Conservation (phyloP, 306 rosid genomes). For the Ziziphus jujuba region DNA sequence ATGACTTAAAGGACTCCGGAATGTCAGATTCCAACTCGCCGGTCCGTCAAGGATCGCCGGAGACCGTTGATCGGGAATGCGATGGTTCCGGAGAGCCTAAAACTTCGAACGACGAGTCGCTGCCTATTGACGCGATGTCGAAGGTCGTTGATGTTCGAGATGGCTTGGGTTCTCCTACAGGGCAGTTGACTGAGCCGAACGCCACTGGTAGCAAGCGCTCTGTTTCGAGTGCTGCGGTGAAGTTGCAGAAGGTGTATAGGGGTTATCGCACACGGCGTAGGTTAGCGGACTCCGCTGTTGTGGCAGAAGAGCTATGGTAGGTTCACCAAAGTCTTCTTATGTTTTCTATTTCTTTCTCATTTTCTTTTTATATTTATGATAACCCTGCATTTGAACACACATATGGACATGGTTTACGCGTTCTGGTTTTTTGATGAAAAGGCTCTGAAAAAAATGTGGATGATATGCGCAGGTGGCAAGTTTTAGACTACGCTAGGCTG, state of each 20-base stretch:
- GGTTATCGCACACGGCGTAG: constrained; percentile 90
- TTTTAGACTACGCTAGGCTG: constrained; percentile 61
- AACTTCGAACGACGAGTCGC: constrained; percentile 2
- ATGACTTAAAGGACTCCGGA: constrained; percentile 15
- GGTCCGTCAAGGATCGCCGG: not conserved
- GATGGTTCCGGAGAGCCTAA: not conserved
- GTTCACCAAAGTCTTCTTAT: constrained; percentile 9
- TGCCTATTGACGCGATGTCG: constrained; percentile 3
- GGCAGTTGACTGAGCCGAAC: not conserved
- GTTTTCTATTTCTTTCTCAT: not conserved
- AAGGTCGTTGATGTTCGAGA: too few species aligned
- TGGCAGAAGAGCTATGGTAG: constrained; percentile 87
- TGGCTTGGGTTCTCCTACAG: not conserved
- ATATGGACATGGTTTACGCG: not conserved
- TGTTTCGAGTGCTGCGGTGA: constrained; percentile 51
- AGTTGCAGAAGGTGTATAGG: constrained; percentile 72
- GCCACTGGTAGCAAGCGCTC: constrained; percentile 19
- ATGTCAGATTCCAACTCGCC: constrained; percentile 7
- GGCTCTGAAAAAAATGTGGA: constrained; percentile 9
- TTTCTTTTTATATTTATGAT: not conserved
- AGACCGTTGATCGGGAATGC: not conserved
- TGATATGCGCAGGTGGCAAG: constrained; percentile 74
- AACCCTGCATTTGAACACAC: not conserved
- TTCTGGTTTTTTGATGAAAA: not conserved
- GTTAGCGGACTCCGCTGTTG: constrained; percentile 91